Evolutionary conservation across 345 rosid genomes (phyloP).

Genomic region (Camelina hispida): DNA sequence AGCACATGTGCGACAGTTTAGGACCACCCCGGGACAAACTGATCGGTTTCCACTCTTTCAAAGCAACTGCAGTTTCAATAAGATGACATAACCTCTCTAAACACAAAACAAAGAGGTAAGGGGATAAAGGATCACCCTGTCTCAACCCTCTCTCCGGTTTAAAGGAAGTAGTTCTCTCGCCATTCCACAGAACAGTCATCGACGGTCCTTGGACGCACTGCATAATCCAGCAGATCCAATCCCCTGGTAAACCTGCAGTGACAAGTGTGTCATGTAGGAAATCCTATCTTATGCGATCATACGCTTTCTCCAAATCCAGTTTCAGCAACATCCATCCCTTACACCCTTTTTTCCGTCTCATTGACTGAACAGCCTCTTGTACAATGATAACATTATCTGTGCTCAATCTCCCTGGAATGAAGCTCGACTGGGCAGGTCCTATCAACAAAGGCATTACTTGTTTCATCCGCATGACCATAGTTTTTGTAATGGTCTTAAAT

Average conservation of each 20-base stretch:
- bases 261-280: background rate
- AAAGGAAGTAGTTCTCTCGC: background rate
- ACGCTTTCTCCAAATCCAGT: too few species aligned
- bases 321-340: too few species aligned
- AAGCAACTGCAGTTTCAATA: fast-evolving
- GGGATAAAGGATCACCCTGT: background rate
- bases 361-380: too few species aligned
- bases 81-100: background rate
- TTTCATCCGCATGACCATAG: too few species aligned
- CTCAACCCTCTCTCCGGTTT: background rate
- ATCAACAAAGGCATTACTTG: too few species aligned
- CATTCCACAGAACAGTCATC: background rate
- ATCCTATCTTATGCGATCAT: background rate
- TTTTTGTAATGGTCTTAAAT: too few species aligned
- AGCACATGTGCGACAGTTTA: too few species aligned
- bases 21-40: too few species aligned
- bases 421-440: too few species aligned
- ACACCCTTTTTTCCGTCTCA: too few species aligned
- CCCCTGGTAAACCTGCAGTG: background rate
- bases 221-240: background rate
- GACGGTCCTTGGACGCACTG: background rate
- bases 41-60: background rate
- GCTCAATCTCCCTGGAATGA: too few species aligned
- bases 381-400: too few species aligned
- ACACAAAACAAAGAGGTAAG: background rate